Base-by-base conservation (phyloP, 2,329 filamentous ascomycete genomes). In the Juglanconis sp. region DNA sequence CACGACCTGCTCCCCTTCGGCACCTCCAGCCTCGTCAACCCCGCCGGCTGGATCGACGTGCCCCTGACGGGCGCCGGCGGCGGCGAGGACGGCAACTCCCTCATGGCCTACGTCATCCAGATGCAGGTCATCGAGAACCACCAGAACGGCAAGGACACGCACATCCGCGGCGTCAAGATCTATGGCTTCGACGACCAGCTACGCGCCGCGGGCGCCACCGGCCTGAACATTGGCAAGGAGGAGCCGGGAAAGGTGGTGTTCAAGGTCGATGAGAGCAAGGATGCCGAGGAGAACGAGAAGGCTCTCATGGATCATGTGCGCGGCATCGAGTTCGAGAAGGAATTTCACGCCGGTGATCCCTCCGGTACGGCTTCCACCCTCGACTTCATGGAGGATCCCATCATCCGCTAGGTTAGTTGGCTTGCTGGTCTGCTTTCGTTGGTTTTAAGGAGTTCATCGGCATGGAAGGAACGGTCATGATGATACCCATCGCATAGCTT, bases 121-220 rank as follows among this genome's bases (percentile, higher is more conserved):
- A 87, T 98, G 69, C 87, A 90, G 66, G 88, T 99, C 53, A 84
- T 94, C 55, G 95, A 98, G 77, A 99, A 99, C 71, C 95, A 99
- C 73, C 95, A 99, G 76, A 99, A 99, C 73, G 95, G 95, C 65
- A 99, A 99, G 73, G 95, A 99, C 72, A 99, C 95, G n/a, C 95
- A 99, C 79, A 83, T 99, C 31, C 84, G 95, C 15, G 94, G 92
- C 2, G 84, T 99, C 73, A 96, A 96, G 77, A 89, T 98, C 9
- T 99, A 86, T 66, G 84, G 84, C 1, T 76, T 84, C 17, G 81
- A 84, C 63, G 76, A 78, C 34, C 82, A 84, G 62, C 76, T 78
- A 11, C 75, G 74, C 15, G 75, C 72, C 4, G 72, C 74, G 13
- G 76, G 73, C 3, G 50, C 61, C 24, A 63, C 61, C 7, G 61